Percentiles rank a stretch among this genome's conserved stretches.
These are phyloP conservation scores for Wickerhamomyces bisporus DNA, from an alignment of 805 yeast species.

Conservation along the genomic window DNA sequence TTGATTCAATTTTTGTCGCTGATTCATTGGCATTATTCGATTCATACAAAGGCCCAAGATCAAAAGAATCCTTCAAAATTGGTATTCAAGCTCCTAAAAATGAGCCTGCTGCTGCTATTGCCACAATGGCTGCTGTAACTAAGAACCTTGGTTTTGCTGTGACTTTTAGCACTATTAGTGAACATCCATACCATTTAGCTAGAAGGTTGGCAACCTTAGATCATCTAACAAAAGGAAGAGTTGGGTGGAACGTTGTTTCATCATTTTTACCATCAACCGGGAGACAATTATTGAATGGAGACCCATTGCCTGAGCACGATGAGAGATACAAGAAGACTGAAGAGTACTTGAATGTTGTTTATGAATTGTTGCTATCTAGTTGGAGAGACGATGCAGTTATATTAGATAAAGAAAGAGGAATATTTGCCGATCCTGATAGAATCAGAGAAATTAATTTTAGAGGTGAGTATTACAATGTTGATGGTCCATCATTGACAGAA, in stretches of 20 bases:
- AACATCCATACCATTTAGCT: conserved; percentile 34
- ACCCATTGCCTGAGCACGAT: conserved; percentile 32
- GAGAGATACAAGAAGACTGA: conserved; percentile 34
- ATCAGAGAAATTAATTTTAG: conserved; percentile 31
- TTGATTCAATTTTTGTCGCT: conserved; percentile 31
- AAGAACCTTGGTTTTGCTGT: conserved; percentile 31
- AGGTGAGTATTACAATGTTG: conserved; percentile 33
- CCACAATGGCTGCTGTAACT: conserved; percentile 38
- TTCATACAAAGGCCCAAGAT: too few species aligned
- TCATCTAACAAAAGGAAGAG: conserved; percentile 35
- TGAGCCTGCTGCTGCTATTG: conserved; percentile 33
- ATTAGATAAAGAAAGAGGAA: conserved; percentile 15
- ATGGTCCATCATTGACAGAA: conserved; percentile 32
- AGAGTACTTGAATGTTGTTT: conserved; percentile 34
- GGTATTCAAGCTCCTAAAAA: conserved; percentile 29
- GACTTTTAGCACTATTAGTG: conserved; percentile 35
- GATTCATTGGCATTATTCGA: conserved; percentile 33
- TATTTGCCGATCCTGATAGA: conserved; percentile 30
- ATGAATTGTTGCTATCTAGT: conserved; percentile 31
- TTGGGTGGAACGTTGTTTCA: conserved; percentile 40
- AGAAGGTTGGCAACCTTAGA: conserved; percentile 37
- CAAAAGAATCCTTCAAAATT: too few species aligned
- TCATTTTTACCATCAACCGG: conserved; percentile 35
- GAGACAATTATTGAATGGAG: conserved; percentile 29
- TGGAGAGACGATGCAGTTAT: conserved; percentile 33